Base-by-base conservation (phyloP, 2,329 filamentous ascomycete genomes). In the Cadophora sp. region DNA sequence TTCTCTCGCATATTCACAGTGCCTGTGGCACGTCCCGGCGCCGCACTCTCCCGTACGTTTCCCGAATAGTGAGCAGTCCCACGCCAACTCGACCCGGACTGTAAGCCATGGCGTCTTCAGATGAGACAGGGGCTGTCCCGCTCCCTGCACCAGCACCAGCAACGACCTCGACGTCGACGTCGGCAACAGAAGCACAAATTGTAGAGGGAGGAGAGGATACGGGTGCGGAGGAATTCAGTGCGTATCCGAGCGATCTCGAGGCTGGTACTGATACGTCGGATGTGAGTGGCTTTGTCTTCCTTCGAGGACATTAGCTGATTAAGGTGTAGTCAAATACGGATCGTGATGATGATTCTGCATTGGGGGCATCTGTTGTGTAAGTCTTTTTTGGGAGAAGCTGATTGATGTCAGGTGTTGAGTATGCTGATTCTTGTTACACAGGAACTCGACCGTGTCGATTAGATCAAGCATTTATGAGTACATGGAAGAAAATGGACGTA, bases 401-500 rank as follows among this genome's bases (percentile, higher is more conserved):
- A n/a, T n/a, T n/a, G n/a, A 34, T 34, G 5, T 34, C 31, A 34
- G 31, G 31, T n/a, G n/a, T n/a, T n/a, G n/a, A n/a, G n/a, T 8
- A 27, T 19, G n/a, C 29, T 40, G 31, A 55, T 9, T 37, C 37
- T 29, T 11, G 16, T 22, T 53, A 6, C 3, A 31, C 24, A 71
- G 69, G 27, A 55, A 53, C 27, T 71, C 69, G 7, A 72, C 70
- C 8, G 37, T 64, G 6, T 70, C 70, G 4, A 26, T 73, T 16
- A 60, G 64, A 40, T 67, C 66, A 2, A 70, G 71, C 60, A 64
- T 73, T 12, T 72, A 66, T 59, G 65, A 71, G 27, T 71, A 71
- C 58, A 61, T 70, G 46, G 62, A 70, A 40, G 72, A 73, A 46
- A 73, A 73, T 71, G 72, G 72, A 11, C 62, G 72, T 4, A 71